phyloP scores from a whole-genome alignment of 1,284 basidiomycete genomes.

The Cystobasidium sp. region DNA sequence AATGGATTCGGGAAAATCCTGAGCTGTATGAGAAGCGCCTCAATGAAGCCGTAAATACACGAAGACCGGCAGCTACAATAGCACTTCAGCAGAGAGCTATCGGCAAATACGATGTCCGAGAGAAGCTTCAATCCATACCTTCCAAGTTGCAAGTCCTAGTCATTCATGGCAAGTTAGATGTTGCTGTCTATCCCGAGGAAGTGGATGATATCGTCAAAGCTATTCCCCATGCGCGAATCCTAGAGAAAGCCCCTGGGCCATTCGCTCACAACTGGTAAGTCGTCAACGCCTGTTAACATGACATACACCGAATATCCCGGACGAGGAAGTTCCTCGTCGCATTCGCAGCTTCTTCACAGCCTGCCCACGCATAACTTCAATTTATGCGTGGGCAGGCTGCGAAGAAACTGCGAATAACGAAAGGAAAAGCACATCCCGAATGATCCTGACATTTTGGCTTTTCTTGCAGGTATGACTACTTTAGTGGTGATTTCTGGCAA shows the following conservation, averaged over 20 bases:
- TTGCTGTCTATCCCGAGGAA: conserved; percentile 30
- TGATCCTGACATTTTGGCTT: background rate
- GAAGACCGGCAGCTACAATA: conserved; percentile 26
- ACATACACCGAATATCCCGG: too few relatives aligned
- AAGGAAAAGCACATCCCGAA: background rate
- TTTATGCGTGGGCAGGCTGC: too few relatives aligned
- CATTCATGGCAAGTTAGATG: conserved; percentile 31
- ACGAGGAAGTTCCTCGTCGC: too few relatives aligned
- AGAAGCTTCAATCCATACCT: conserved; percentile 16
- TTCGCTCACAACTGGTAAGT: conserved; percentile 38
- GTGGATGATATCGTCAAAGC: conserved; percentile 3
- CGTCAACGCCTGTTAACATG: too few relatives aligned
- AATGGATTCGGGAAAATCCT: conserved; percentile 32
- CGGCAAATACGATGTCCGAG: conserved; percentile 28
- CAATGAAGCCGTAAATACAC: conserved; percentile 14
- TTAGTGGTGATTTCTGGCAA: conserved; percentile 28
- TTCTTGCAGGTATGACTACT: conserved; percentile 38
- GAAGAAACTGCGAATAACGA: too few relatives aligned
- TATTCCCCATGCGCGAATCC: conserved; percentile 21
- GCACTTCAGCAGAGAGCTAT: conserved; percentile 35
- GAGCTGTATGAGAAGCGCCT: conserved; percentile 30
- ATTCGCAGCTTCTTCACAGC: too few relatives aligned
- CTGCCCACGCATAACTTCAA: too few relatives aligned
- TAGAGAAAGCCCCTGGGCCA: background rate
- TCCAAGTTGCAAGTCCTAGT: conserved; percentile 23